phyloP scores from a whole-genome alignment of 1,284 basidiomycete species.

The Ceratobasidium sp. region DNA sequence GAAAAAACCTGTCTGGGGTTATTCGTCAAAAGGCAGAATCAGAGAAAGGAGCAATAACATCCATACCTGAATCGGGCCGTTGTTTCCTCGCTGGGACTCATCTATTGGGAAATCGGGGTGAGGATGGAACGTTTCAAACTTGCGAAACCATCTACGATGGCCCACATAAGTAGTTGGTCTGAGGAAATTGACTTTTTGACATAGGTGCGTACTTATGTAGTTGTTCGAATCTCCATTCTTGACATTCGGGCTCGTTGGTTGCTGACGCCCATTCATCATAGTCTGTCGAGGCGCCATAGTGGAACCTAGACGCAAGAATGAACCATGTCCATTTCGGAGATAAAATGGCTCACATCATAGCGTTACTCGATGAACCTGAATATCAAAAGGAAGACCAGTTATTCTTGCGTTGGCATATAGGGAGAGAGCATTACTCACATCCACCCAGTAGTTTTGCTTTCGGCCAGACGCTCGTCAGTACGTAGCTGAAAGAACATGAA shows the following conservation, averaged over 20 bases:
- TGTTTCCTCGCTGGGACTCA: conserved; percentile 22
- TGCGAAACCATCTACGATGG: conserved; percentile 67
- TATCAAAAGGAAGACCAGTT: conserved; percentile 10
- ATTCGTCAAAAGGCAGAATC: conserved; percentile 21
- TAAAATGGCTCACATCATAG: conserved; percentile 65
- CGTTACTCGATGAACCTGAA: conserved; percentile 74
- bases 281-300: conserved; percentile 60
- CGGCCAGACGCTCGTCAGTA: neutral
- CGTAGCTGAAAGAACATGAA: conserved; percentile 39
- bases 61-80: conserved; percentile 34
- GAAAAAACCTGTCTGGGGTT: conserved; percentile 23
- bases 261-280: conserved; percentile 70
- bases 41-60: neutral
- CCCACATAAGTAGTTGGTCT: conserved; percentile 19
- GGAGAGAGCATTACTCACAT: conserved; percentile 62
- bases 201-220: conserved; percentile 61
- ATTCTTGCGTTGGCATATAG: neutral
- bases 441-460: conserved; percentile 76
- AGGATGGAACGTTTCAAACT: conserved; percentile 64
- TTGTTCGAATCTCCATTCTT: conserved; percentile 73
- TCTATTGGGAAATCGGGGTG: conserved; percentile 32
- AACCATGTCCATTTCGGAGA: conserved; percentile 40
- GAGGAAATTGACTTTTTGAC: neutral
- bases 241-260: conserved; percentile 64
- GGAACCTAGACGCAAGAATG: conserved; percentile 52